phyloP scores from a whole-genome alignment of 768 basidiomycete species.

The Termitomyces sp. region DNA sequence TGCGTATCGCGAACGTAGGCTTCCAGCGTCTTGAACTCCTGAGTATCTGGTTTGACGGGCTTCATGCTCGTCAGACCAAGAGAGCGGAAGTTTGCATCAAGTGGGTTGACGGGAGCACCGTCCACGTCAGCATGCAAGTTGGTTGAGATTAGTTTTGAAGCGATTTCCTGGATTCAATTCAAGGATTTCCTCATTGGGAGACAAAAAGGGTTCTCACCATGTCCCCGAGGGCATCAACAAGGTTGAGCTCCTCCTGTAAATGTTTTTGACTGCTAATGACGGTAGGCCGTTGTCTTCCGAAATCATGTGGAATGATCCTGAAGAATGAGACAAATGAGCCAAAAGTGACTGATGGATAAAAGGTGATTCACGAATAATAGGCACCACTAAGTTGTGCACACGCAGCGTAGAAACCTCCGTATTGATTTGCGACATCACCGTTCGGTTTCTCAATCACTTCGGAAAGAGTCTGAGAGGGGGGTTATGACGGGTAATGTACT shows the following conservation, averaged over 20 bases:
- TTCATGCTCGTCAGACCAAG: constrained; percentile 47
- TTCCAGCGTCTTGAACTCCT: constrained; percentile 44
- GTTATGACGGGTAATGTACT: background rate
- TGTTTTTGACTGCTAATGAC: constrained; percentile 28
- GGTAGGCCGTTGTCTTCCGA: constrained; percentile 42
- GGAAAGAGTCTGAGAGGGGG: constrained; percentile 30
- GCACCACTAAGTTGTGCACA: constrained; percentile 40
- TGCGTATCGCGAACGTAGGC: constrained; percentile 49
- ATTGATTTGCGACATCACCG: constrained; percentile 28
- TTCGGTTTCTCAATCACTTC: constrained; percentile 46
- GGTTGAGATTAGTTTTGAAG: constrained; percentile 47
- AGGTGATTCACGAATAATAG: constrained; percentile 48
- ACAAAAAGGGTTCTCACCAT: constrained; percentile 33
- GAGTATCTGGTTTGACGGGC: constrained; percentile 30
- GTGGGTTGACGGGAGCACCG: constrained; percentile 46
- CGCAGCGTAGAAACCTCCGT: constrained; percentile 32
- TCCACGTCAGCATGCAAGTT: constrained; percentile 29
- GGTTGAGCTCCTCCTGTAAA: constrained; percentile 52
- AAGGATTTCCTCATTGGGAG: background rate
- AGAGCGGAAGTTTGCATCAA: constrained; percentile 50
- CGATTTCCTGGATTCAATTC: constrained; percentile 38
- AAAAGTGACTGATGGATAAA: background rate
- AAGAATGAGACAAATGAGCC: background rate
- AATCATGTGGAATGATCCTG: constrained; percentile 60
- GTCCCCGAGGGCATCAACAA: constrained; percentile 59